These are phyloP conservation scores for Amaranthus tricolor DNA, from an alignment of 179 eudicot species.

Conservation along the genomic window DNA sequence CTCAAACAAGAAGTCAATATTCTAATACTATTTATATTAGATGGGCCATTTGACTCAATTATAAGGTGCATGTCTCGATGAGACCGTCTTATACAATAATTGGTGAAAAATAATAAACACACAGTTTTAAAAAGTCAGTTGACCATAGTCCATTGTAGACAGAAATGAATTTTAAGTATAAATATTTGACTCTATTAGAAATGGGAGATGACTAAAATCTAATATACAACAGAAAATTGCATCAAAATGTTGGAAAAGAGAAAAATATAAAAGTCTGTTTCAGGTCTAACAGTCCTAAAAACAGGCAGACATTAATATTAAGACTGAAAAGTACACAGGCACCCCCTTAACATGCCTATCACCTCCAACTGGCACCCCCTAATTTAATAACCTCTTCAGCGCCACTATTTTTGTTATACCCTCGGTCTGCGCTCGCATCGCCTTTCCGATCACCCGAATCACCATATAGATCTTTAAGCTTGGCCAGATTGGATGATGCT, in stretches of 20 bases:
- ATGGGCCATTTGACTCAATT: too few species aligned
- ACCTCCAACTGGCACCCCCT: slow-evolving; percentile 84
- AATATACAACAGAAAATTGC: slow-evolving; percentile 29
- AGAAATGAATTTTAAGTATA: too few species aligned
- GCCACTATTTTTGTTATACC: slow-evolving; percentile 45
- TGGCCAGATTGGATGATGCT: slow-evolving; percentile 74
- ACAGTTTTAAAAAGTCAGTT: too few species aligned
- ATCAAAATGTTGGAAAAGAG: slow-evolving; percentile 15
- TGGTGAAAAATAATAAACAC: too few species aligned
- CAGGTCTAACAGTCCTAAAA: not conserved
- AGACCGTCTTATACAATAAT: too few species aligned
- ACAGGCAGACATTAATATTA: not conserved
- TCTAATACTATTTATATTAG: too few species aligned
- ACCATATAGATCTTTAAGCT: slow-evolving; percentile 84
- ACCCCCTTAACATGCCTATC: slow-evolving; percentile 17
- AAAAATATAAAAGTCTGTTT: slow-evolving; percentile 2
- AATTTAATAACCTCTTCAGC: slow-evolving; percentile 78
- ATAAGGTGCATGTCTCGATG: too few species aligned
- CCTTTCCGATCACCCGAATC: slow-evolving; percentile 56
- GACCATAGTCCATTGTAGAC: too few species aligned
- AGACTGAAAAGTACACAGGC: not conserved
- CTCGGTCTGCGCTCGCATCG: slow-evolving; percentile 40
- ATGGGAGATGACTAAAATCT: not conserved
- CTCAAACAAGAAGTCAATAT: too few species aligned
- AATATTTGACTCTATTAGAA: too few species aligned